Base-by-base conservation (phyloP, 1,284 basidiomycete species). In the Violaceomyces palustris region DNA sequence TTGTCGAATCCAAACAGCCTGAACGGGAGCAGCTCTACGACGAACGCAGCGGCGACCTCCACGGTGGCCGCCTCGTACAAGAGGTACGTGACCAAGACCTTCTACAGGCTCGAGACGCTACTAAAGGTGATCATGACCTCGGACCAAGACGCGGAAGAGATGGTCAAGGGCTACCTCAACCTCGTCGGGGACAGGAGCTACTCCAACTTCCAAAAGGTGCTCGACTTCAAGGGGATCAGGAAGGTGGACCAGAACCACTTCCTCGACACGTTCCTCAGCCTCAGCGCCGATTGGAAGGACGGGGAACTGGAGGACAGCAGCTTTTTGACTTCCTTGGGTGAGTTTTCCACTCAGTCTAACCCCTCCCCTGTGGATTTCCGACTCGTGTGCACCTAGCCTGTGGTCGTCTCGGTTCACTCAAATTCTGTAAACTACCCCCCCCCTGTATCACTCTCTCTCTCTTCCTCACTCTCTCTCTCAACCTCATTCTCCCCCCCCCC, bases 211-310 rank as follows among this genome's bases (percentile, higher is more conserved):
- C 94, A 98, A 78, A 99, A 99, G 81, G 88, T 87, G 28, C 81
- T 98, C 21, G 93, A 98, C 72, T 81, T 98, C 44, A 96, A 94
- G 72, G 69, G 62, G 15, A 33, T 90, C 0, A 83, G 87, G 0
- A 87, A 88, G 50, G 72, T 78, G 8, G 85, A 88, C 41, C 89
- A 96, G 76, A 90, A 91, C 74, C 82, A 82, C 59, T 81, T 98
- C 8, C 79, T 94, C 28, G 92, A 97, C 74, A 81, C 84, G 14
- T 97, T 97, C 77, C 78, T 96, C 29, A 85, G 86, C 12, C 11
- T 28, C 25, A 48, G 34, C 28, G 39, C 26, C 29, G 28, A 30
- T 36, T 24, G 36, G 38, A 24, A 33, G 40, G 23, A 28, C n/a
- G 21, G 26, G 22, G 25, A 52, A 17, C 24, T 52, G 39, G 45